Conservation (phyloP, 1,284 basidiomycete species). For the Apiotrichum veenhuisii region DNA sequence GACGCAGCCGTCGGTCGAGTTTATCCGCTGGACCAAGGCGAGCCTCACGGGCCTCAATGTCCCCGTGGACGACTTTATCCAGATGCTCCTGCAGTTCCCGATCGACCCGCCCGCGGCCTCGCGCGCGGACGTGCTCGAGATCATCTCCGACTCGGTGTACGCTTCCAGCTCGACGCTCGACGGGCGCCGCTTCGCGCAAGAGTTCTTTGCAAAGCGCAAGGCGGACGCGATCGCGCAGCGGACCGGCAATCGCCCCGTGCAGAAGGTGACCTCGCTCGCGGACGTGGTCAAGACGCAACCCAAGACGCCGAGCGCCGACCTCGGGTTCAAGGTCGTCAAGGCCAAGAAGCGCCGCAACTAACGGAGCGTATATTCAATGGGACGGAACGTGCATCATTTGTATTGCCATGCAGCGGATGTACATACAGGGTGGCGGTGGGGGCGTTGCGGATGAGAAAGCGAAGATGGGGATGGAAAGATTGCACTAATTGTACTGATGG, state of each 20-base stretch:
- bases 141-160: constrained; percentile 90
- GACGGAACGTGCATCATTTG: constrained; percentile 1
- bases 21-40: constrained; percentile 85
- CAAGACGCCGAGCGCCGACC: constrained; percentile 68
- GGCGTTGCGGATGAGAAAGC: not conserved
- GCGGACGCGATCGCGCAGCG: constrained; percentile 62
- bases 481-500: too few species aligned
- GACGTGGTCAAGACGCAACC: constrained; percentile 80
- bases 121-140: constrained; percentile 62
- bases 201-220: constrained; percentile 84
- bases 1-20: constrained; percentile 72
- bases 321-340: constrained; percentile 86
- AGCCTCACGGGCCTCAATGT: constrained; percentile 65
- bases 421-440: not conserved
- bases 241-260: constrained; percentile 5
- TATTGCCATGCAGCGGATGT: constrained; percentile 3
- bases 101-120: constrained; percentile 71
- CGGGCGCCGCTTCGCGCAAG: constrained; percentile 85
- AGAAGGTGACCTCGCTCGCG: constrained; percentile 29
- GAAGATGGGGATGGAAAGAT: not conserved
- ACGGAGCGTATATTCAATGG: not conserved
- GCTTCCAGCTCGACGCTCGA: constrained; percentile 90
- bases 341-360: constrained; percentile 65
- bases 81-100: constrained; percentile 85
- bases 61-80: constrained; percentile 80